Conservation (phyloP, 257 asterid species). For the Petunia secreta region DNA sequence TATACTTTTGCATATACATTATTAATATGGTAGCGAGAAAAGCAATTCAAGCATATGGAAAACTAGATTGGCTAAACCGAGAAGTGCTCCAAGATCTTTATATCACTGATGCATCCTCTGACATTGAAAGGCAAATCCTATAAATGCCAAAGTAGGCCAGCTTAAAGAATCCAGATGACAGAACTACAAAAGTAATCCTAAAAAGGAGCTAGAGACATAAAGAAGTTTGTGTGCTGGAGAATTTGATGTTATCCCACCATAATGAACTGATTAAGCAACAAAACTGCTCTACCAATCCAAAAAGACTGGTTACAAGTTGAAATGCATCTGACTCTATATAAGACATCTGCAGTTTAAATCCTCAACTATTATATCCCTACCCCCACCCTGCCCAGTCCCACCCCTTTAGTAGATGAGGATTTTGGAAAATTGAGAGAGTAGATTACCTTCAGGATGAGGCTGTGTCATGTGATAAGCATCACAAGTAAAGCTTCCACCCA, state of each 20-base stretch:
- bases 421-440: too few relatives aligned
- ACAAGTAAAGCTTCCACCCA: constrained; percentile 56
- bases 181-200: too few relatives aligned
- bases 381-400: neutral
- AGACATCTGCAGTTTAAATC: neutral
- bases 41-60: neutral
- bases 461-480: constrained; percentile 47
- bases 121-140: neutral
- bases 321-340: neutral
- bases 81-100: neutral
- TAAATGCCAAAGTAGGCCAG: neutral
- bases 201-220: neutral
- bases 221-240: neutral
- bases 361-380: neutral
- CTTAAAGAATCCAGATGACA: too few relatives aligned
- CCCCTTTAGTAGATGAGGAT: neutral
- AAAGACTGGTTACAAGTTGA: constrained; percentile 9
- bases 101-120: neutral
- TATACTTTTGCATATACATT: neutral
- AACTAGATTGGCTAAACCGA: neutral
- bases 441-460: constrained; percentile 47
- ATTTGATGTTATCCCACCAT: neutral
- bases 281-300: neutral
- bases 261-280: neutral
- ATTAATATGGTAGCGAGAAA: neutral